phyloP scores from a whole-genome alignment of 257 asterid genomes.

The Avicennia marina region DNA sequence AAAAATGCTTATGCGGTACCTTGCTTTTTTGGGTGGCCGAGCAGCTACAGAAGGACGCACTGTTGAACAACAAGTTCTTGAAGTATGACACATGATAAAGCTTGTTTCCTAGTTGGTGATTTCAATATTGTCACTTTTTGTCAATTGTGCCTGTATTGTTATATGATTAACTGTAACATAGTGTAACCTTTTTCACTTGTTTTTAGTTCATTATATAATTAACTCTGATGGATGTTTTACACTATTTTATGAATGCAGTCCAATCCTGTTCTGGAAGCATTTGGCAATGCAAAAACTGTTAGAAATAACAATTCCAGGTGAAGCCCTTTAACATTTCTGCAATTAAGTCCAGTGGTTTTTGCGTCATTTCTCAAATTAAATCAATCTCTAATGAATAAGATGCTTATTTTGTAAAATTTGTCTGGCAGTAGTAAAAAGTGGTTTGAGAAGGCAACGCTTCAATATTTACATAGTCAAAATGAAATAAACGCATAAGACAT shows the following conservation, averaged over 20 bases:
- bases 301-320: constrained; percentile 98
- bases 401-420: constrained; percentile 9
- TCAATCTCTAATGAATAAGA: constrained; percentile 1
- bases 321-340: constrained; percentile 30
- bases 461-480: constrained; percentile 1
- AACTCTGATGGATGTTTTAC: constrained; percentile 23
- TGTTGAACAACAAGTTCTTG: constrained; percentile 99
- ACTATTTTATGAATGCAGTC: constrained; percentile 58
- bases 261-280: constrained; percentile 99
- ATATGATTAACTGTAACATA: constrained; percentile 15
- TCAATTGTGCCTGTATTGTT: constrained; percentile 14
- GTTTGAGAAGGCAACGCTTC: constrained; percentile 10
- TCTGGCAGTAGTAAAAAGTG: constrained; percentile 5
- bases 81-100: constrained; percentile 48
- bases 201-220: not conserved
- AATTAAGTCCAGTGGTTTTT: constrained; percentile 17
- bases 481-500: constrained; percentile 5
- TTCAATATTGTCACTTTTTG: constrained; percentile 11
- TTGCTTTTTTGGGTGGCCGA: constrained; percentile 94
- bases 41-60: constrained; percentile 97
- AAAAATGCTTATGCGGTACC: constrained; percentile 95
- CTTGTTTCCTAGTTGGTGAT: constrained; percentile 17
- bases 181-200: constrained; percentile 7
- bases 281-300: constrained; percentile 98
- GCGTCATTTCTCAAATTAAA: not conserved